Base-by-base conservation (phyloP, 2,329 filamentous ascomycete genomes). In the Sclerotinia minor region DNA sequence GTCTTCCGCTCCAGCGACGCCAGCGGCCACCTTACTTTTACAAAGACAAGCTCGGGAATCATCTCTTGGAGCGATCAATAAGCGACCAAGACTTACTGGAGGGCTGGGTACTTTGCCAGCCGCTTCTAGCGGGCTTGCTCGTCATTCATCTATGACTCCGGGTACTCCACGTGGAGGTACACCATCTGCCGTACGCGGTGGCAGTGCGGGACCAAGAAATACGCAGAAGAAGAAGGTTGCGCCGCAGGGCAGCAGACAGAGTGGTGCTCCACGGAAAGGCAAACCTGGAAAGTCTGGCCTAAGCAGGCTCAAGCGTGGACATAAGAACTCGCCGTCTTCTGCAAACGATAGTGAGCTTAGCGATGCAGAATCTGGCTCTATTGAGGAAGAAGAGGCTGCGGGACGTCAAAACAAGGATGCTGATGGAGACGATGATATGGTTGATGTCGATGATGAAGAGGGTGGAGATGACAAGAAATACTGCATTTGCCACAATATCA, bases 401-500 rank as follows among this genome's bases (percentile, higher is more conserved):
- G 69, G 71, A n/a, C 80, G 83, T 44, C 81, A 82, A 49, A 57
- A 52, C 65, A 83, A 88, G 72, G 87, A 86, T 74, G 77, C 79
- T 69, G 69, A 78, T 72, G 79, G 86, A 73, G 84, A 84, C 38
- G 84, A 83, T 67, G 84, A 81, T 11, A 83, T 87, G 67, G 78
- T 82, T 72, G 77, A 82, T 78, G 72, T 78, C 21, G 88, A 89
- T 44, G 89, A 92, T 61, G 90, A 92, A 67, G 89, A 89, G 53
- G 88, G 87, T 66, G 89, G 89, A 71, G 90, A 93, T 79, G 89
- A 90, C 76, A 91, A 81, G 68, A 82, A 92, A 78, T 95, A 95
- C 79, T 95, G 92, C 79, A 83, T 89, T 41, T 95, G 92, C 78
- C 89, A 94, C 77, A 90, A 90, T 74, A 89, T 94, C 72, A 92